Evolutionary conservation across 257 asterid species (phyloP), one percentile per base, ranked within the genome.

Genomic region (Solanum etuberosum): DNA sequence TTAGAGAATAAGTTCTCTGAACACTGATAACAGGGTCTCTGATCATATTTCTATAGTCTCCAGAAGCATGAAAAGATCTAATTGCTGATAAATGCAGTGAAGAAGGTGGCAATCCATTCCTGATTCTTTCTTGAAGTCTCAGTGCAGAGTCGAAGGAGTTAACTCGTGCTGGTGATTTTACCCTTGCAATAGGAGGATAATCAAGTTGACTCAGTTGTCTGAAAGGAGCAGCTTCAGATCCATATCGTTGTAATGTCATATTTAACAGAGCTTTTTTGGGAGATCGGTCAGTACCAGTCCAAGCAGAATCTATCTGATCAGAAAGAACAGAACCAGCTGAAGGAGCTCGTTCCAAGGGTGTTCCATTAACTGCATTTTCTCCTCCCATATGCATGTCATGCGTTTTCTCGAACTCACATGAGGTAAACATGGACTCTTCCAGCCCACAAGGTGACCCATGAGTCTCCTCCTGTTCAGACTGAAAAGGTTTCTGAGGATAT

Each of bases 41-140:
- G 71, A 96, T 91, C 99, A 95, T 95, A 89, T 91, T 76, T 84
- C 93, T 89, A 89, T 91, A 97, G 67, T 97, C 98, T 31, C 99
- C 99, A 72, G 95, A 97, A 84, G 98, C 98, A 87, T 97, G 99
- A 88, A 97, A 97, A 86, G 99, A 94, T 84, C 94, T 93, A 74
- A 90, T 51, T 5, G 90, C 91, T 1, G 94, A 88, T 89, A 97
- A 90, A 88, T 94, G 92, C 91, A 89, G 73, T 3, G 95, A 93
- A 57, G 97, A 92, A 88, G 98, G 96, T 2, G 95, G 94, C 84
- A 93, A 93, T 31, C 93, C 98, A 90, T 92, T 95, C n/a, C 51
- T 86, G 8, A 89, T 89, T 90, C 96, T 87, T 84, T 97, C 99
- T 91, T 90, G 95, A 84, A 93, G 92, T 87, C 95, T 93, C 91